Evolutionary conservation across 1,284 basidiomycete genomes (phyloP).

Genomic region (Heliocybe sulcata): DNA sequence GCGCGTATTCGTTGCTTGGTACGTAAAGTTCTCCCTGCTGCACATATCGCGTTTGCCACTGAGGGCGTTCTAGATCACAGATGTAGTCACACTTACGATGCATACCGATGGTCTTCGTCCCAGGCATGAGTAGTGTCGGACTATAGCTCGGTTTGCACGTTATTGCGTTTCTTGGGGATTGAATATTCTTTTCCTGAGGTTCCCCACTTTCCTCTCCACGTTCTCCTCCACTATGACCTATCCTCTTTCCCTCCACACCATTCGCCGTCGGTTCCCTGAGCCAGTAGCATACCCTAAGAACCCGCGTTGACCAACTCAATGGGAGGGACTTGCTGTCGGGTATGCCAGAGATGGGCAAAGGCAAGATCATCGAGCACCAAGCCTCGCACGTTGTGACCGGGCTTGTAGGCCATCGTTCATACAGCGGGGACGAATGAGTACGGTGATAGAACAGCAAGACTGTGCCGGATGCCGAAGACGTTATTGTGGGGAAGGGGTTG

Average conservation of each 20-base stretch:
- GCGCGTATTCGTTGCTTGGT: conserved; percentile 38
- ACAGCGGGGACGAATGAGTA: conserved; percentile 16
- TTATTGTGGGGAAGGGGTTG: conserved; percentile 18
- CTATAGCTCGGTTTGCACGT: conserved; percentile 28
- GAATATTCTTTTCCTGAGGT: conserved; percentile 29
- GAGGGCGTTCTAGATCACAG: conserved; percentile 24
- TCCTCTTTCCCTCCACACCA: conserved; percentile 44
- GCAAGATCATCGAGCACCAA: conserved; percentile 35
- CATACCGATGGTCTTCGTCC: conserved; percentile 40
- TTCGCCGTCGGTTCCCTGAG: conserved; percentile 24
- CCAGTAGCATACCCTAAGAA: conserved; percentile 18
- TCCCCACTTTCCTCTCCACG: conserved; percentile 28
- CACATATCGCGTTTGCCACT: no score
- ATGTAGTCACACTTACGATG: conserved; percentile 32
- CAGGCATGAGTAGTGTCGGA: conserved; percentile 41
- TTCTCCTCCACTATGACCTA: conserved; percentile 34
- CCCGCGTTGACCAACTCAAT: conserved; percentile 18
- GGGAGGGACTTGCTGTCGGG: conserved; percentile 22
- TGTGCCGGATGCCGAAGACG: conserved; percentile 18
- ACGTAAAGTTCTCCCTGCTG: conserved; percentile 7
- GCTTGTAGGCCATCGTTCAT: conserved; percentile 18
- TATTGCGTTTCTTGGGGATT: conserved; percentile 38
- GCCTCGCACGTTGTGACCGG: conserved; percentile 32
- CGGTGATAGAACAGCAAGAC: conserved; percentile 7
- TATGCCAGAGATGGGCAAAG: conserved; percentile 28